Base-by-base conservation (phyloP, 768 basidiomycete species). In the Lactarius sanguifluus region DNA sequence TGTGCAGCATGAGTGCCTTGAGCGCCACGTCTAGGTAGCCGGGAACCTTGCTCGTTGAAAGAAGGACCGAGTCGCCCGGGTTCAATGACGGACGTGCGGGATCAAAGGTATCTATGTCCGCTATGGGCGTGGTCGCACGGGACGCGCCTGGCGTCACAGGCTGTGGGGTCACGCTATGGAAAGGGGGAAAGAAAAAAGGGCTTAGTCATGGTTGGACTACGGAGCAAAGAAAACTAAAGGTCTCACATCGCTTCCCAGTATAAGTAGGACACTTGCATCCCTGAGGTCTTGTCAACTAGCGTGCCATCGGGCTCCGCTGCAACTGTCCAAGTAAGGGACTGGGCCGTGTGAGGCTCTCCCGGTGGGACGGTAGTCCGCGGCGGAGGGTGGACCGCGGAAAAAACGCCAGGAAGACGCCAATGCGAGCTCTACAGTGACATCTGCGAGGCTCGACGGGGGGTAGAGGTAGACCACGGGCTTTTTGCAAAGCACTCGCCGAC, bases 1-100 rank as follows among this genome's bases (percentile, higher is more conserved):
- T 77, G 64, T 83, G 76, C 8, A 83, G 77, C 0, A 77, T 73
- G 1, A 83, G 75, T 7, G 71, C 69, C 9, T 67, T 67, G 41
- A 69, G 68, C 25, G 40, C 16, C 79, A 70, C 70, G 65, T 82
- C 77, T 45, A 82, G 75, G 67, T 82, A 81, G 1, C 65, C 64
- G 3, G 80, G 74, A 7, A 80, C 67, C 13, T 75, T 57, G 34
- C 64, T 20, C 12, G 75, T 68, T 9, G 72, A 62, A 59, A 82
- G 64, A 7, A 80, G 69, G 13, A 69, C 34, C 20, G 66, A 69
- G 23, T 67, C 20, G 5, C 36, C 47, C 3, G 60, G 57, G 34
- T 16, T 59, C 41, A 69, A 41, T 5, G 61, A 55, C 12, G 68
- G 60, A 7, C 20, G 57, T 18, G 65, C 57, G 5, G 68, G 68